Conservation (phyloP, 1,139 yeast genomes). For the Saccharomyces uvarum region DNA sequence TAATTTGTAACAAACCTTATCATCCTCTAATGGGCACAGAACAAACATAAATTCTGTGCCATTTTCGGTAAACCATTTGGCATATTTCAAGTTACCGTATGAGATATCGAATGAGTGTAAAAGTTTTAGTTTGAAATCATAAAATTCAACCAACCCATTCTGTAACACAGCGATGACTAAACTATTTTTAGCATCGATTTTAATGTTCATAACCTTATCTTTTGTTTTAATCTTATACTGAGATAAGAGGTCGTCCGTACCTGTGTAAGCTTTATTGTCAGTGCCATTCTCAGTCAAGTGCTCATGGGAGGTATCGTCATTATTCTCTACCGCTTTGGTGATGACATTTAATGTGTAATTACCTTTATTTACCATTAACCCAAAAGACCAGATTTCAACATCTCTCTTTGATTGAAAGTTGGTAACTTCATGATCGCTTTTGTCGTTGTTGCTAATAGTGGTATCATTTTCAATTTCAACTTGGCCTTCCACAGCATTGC, state of each 20-base stretch:
- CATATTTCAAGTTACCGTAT: constrained; percentile 20
- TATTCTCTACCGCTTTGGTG: constrained; percentile 1
- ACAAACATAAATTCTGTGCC: constrained; percentile 16
- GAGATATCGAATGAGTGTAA: constrained; percentile 19
- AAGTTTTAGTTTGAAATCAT: constrained; percentile 26
- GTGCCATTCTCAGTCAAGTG: not conserved
- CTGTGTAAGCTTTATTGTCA: constrained; percentile 4
- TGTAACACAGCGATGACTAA: constrained; percentile 37
- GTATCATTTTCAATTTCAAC: not conserved
- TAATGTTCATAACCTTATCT: constrained; percentile 31
- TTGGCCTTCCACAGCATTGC: constrained; percentile 14
- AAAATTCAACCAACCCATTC: constrained; percentile 39
- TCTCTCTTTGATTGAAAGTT: constrained; percentile 1
- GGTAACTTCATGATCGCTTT: constrained; percentile 1
- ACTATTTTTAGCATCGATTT: constrained; percentile 24
- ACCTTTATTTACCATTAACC: constrained; percentile 2
- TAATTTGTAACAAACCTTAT: constrained; percentile 22
- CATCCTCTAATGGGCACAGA: constrained; percentile 18
- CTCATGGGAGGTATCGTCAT: not conserved
- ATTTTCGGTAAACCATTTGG: constrained; percentile 19
- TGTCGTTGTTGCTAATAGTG: not conserved
- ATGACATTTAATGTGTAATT: constrained; percentile 2
- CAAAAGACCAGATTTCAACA: constrained; percentile 5
- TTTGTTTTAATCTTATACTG: constrained; percentile 27
- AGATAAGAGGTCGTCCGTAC: not conserved